Evolutionary conservation across 805 yeast genomes (phyloP), one percentile per base, ranked within the genome.

Genomic region (Saccharomycopsis capsularis): DNA sequence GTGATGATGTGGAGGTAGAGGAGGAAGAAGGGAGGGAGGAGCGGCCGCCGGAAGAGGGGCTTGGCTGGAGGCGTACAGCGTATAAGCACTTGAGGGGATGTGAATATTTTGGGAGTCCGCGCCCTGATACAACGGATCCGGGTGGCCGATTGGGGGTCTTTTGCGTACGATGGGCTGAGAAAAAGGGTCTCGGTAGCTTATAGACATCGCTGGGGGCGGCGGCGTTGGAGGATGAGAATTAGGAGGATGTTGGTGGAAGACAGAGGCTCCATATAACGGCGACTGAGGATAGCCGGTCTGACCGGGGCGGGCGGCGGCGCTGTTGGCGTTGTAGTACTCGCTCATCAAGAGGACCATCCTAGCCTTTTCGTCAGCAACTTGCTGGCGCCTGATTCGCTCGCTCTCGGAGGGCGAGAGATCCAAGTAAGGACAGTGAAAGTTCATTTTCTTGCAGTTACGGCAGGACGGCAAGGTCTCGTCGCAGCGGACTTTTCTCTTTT

Each of bases 301-400:
- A n/a, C n/a, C n/a, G n/a, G 7, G 11, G 32, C 13, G 7, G 13
- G 7, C 32, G 13, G 13, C 32, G 38, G 38, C 6, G 19, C 7
- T n/a, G n/a, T 42, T 37, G n/a, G 16, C 15, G 5, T 11, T 25
- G 21, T 42, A 42, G 19, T 16, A 42, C 4, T 42, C 24, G 21
- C 21, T 40, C 32, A 40, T 22, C 23, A 25, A 27, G n/a, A 42
- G 23, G 9, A 42, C 45, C 45, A 42, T 42, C 6, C 32, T 24
- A 16, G 45, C 45, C 37, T 42, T 42, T 42, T 42, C 45, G 6
- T 42, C 36, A 6, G 45, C 45, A 16, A 30, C 29, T 21, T 42
- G 45, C 19, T 42, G 36, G 5, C 6, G 42, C 43, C 15, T 46
- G 44, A 16, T 52, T 48, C 16, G 40, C 42, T 6, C 49, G 47